Conservation (phyloP, 768 basidiomycete genomes). For the Kondoa malvinella region DNA sequence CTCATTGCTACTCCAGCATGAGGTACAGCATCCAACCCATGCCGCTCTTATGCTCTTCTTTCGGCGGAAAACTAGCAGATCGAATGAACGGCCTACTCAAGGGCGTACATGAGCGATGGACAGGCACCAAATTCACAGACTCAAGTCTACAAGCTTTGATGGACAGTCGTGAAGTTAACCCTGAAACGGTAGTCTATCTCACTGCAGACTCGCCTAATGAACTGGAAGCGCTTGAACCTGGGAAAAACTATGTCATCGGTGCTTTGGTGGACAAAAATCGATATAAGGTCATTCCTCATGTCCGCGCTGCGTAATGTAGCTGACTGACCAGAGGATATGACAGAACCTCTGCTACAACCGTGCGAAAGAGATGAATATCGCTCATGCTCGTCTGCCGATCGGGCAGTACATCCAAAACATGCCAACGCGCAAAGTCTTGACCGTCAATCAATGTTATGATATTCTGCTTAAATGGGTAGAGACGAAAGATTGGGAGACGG, state of each 20-base stretch:
- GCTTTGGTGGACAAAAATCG: constrained; percentile 92
- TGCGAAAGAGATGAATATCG: constrained; percentile 53
- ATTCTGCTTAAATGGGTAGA: constrained; percentile 58
- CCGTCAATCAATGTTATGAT: constrained; percentile 74
- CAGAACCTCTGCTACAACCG: constrained; percentile 82
- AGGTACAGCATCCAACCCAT: constrained; percentile 56
- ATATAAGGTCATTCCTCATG: constrained; percentile 47
- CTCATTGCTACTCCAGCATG: constrained; percentile 80
- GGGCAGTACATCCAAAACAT: constrained; percentile 72
- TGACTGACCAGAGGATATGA: constrained; percentile 24
- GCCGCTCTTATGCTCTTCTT: constrained; percentile 59
- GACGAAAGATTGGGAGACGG: constrained; percentile 54
- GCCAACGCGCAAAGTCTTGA: constrained; percentile 82
- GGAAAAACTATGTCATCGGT: constrained; percentile 84
- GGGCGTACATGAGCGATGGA: constrained; percentile 62
- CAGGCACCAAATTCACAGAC: constrained; percentile 63
- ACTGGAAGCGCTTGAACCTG: constrained; percentile 59
- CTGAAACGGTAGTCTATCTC: constrained; percentile 52
- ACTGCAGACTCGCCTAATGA: constrained; percentile 86
- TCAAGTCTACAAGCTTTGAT: constrained; percentile 36
- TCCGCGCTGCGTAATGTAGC: constrained; percentile 4
- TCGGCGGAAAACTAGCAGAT: constrained; percentile 51
- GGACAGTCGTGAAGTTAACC: constrained; percentile 2
- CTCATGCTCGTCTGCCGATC: constrained; percentile 81
- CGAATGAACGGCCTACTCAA: constrained; percentile 51